Evolutionary conservation across 116 monocot species (phyloP).

Genomic region (Papilionanthe hybrid): DNA sequence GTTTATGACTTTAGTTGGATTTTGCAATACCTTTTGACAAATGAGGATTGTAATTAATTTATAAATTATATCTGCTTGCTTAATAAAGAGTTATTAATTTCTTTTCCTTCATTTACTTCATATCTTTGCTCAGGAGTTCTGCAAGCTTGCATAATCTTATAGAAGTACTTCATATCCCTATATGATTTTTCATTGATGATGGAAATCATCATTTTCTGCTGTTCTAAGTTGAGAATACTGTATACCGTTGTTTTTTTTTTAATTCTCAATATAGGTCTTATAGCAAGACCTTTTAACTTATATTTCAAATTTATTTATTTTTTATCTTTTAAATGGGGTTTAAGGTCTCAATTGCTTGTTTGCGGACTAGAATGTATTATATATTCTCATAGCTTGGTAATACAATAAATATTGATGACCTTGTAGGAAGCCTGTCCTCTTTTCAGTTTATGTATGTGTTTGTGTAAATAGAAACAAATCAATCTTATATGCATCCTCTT

Average conservation of each 20-base stretch:
- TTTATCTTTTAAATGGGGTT: neutral
- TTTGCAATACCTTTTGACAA: no score
- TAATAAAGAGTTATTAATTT: neutral
- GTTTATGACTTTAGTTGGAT: no score
- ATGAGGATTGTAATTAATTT: no score
- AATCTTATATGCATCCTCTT: neutral
- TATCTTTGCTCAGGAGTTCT: neutral
- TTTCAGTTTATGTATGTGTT: neutral
- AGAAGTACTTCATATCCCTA: neutral
- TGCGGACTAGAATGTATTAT: neutral
- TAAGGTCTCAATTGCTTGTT: neutral
- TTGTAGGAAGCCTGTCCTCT: no score
- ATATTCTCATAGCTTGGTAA: neutral
- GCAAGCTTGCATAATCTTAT: neutral
- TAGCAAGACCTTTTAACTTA: neutral
- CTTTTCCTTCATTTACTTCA: neutral
- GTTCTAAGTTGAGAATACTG: neutral
- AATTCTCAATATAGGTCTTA: neutral
- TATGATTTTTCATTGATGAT: neutral
- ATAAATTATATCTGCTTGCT: no score
- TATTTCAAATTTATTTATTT: no score
- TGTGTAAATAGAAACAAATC: neutral
- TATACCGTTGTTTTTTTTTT: neutral
- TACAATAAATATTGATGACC: no score
- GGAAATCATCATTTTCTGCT: neutral